These are phyloP conservation scores for Falciphora oryzae DNA, from an alignment of 2,329 filamentous ascomycete species.

Conservation along the genomic window DNA sequence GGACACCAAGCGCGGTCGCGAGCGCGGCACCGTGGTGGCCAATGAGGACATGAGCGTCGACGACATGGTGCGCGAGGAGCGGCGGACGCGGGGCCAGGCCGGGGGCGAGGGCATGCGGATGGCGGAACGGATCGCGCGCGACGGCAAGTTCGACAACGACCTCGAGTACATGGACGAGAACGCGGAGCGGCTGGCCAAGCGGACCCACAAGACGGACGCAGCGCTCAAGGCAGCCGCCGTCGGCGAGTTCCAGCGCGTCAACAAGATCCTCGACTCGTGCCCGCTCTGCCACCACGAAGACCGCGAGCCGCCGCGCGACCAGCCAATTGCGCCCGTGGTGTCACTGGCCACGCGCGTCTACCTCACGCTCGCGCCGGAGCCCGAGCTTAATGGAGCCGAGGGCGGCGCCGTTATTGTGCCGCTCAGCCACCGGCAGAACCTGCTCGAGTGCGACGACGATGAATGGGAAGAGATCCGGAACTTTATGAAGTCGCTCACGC, in stretches of 20 bases:
- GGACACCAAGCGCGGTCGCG: conserved; percentile 73
- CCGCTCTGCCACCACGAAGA: conserved; percentile 93
- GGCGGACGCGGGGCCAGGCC: conserved; percentile 69
- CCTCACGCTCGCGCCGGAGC: conserved; percentile 82
- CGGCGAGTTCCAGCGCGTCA: conserved; percentile 83
- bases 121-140: conserved; percentile 90
- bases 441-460: conserved; percentile 97
- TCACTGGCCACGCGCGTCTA: conserved; percentile 82
- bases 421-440: conserved; percentile 77
- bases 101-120: conserved; percentile 78
- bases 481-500: conserved; percentile 94
- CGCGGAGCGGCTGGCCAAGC: conserved; percentile 78
- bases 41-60: conserved; percentile 96
- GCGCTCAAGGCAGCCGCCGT: conserved; percentile 86
- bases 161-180: conserved; percentile 98
- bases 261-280: conserved; percentile 77
- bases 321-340: conserved; percentile 76
- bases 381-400: conserved; percentile 65
- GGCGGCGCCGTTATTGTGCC: conserved; percentile 87
- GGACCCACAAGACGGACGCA: conserved; percentile 80
- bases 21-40: conserved; percentile 78
- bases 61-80: conserved; percentile 94
- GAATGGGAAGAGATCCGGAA: conserved; percentile 99
- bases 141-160: conserved; percentile 83
- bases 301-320: conserved; percentile 52